phyloP scores from a whole-genome alignment of 768 basidiomycete genomes.

The Tephrocybe sp. region DNA sequence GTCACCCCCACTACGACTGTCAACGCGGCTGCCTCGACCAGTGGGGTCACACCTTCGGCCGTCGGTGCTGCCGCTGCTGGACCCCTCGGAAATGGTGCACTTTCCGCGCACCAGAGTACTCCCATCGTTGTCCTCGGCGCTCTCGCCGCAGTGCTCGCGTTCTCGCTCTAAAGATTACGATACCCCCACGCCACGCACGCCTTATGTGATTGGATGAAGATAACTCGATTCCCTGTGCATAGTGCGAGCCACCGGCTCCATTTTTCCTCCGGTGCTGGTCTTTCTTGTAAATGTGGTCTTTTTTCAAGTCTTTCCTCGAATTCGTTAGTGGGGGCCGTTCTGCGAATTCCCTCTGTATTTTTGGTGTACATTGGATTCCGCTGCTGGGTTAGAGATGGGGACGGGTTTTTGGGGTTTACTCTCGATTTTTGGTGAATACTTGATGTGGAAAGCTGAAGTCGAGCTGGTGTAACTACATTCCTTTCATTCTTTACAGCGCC shows the following conservation, averaged over 20 bases:
- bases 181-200: constrained; percentile 22
- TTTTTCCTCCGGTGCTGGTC: constrained; percentile 17
- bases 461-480: constrained; percentile 17
- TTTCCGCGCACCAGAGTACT: constrained; percentile 33
- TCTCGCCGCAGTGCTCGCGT: constrained; percentile 34
- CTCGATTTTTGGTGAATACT: constrained; percentile 20
- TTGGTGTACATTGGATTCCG: constrained; percentile 12
- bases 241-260: constrained; percentile 18
- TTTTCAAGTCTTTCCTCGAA: constrained; percentile 3
- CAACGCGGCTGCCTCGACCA: constrained; percentile 6
- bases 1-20: constrained; percentile 18
- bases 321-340: constrained; percentile 12
- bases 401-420: constrained; percentile 5
- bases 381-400: constrained; percentile 15
- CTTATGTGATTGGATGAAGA: constrained; percentile 15
- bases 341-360: constrained; percentile 15
- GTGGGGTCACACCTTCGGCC: constrained; percentile 9
- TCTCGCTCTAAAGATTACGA: constrained; percentile 31
- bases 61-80: constrained; percentile 44
- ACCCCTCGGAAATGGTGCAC: constrained; percentile 30
- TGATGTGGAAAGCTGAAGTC: constrained; percentile 18
- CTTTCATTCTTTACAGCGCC: constrained; percentile 10
- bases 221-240: constrained; percentile 6
- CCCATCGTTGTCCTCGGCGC: constrained; percentile 41
- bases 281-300: constrained; percentile 4